phyloP scores from a whole-genome alignment of 345 rosid species.

The Iberis pinnata region DNA sequence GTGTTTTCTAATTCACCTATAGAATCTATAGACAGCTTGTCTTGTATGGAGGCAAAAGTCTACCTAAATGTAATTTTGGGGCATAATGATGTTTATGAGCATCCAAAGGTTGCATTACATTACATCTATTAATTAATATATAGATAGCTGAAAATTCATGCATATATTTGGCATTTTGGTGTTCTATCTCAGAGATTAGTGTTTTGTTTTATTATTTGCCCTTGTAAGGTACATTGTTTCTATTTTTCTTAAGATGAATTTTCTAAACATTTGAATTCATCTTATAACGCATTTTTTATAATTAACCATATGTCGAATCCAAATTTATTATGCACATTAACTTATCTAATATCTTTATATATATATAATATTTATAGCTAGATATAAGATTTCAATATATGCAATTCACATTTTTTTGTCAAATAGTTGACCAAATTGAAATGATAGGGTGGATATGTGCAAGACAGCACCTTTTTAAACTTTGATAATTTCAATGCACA shows the following conservation, averaged over 20 bases:
- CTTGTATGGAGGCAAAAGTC: neutral
- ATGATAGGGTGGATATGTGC: constrained; percentile 9
- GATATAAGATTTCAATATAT: neutral
- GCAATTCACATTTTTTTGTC: constrained; percentile 16
- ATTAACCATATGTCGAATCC: too few relatives aligned
- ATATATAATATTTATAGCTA: too few relatives aligned
- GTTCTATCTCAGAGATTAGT: neutral
- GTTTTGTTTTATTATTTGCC: neutral
- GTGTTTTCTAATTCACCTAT: neutral
- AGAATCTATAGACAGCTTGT: constrained; percentile 4
- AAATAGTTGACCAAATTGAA: constrained; percentile 4
- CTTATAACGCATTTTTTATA: too few relatives aligned
- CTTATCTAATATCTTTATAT: too few relatives aligned
- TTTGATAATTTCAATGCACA: constrained; percentile 16
- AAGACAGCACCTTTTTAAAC: constrained; percentile 17
- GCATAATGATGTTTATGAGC: neutral
- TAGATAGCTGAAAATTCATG: constrained; percentile 2
- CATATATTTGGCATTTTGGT: constrained; percentile 1
- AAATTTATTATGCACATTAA: too few relatives aligned
- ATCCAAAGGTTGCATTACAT: neutral
- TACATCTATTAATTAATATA: neutral
- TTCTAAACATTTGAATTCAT: too few relatives aligned
- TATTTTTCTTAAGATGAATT: too few relatives aligned
- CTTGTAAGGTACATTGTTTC: too few relatives aligned
- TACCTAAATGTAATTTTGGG: neutral